phyloP scores from a whole-genome alignment of 768 basidiomycete species.

The Rhodotorula graminis region DNA sequence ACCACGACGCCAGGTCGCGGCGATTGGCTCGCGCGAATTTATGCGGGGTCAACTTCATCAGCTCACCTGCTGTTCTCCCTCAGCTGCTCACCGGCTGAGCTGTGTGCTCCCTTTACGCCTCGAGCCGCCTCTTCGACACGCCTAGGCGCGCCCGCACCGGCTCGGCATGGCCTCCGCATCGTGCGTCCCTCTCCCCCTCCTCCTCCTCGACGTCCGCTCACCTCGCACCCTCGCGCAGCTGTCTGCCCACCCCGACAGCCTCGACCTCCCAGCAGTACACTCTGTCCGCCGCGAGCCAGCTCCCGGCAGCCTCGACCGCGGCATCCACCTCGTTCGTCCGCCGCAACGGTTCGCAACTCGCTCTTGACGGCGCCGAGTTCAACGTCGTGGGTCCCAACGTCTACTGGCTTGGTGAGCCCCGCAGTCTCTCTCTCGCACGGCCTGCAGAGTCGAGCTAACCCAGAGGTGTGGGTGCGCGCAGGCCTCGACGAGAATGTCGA shows the following conservation, averaged over 20 bases:
- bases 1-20: too few species aligned
- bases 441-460: too few species aligned
- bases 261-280: background rate
- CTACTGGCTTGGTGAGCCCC: background rate
- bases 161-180: background rate
- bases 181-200: background rate
- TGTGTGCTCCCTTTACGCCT: background rate
- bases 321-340: conserved; percentile 28
- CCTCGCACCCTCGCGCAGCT: background rate
- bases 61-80: background rate
- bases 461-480: background rate
- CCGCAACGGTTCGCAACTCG: conserved; percentile 29
- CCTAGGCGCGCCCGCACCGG: background rate
- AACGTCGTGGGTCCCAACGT: conserved; percentile 23
- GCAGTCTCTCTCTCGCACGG: too few species aligned
- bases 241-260: conserved; percentile 10
- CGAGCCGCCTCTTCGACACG: background rate
- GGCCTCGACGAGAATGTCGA: conserved; percentile 42
- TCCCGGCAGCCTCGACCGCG: background rate
- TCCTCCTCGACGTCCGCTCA: background rate
- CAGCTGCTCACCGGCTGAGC: background rate
- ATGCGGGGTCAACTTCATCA: too few species aligned
- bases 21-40: too few species aligned
- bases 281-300: conserved; percentile 15
- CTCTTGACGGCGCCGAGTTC: conserved; percentile 31